These are phyloP conservation scores for Limonium bicolor DNA, from an alignment of 148 eudicot genomes.

Conservation along the genomic window DNA sequence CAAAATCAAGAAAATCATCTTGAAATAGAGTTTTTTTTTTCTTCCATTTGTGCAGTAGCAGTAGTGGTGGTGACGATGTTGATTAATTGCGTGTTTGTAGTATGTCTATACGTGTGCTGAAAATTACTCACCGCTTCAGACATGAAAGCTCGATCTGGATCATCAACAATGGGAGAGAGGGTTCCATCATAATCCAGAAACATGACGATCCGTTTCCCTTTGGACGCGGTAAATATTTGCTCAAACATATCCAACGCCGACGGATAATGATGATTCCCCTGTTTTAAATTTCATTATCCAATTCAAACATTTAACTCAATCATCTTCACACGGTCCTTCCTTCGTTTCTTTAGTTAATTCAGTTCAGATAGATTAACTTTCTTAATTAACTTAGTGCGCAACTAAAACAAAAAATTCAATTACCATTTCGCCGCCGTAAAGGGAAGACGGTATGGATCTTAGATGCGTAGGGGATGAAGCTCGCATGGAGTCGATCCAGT, in stretches of 20 bases:
- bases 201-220: conserved; percentile 4
- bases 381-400: too few species aligned
- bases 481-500: conserved; percentile 10
- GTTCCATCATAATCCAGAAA: conserved; percentile 2
- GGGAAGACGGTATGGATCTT: background rate
- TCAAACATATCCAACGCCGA: conserved; percentile 5
- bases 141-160: conserved; percentile 6
- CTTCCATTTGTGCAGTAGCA: too few species aligned
- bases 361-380: too few species aligned
- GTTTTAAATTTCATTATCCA: background rate
- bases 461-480: conserved; percentile 10
- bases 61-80: too few species aligned
- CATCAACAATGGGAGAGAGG: conserved; percentile 2
- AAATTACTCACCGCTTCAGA: background rate
- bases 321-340: too few species aligned
- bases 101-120: too few species aligned
- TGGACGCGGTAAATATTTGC: background rate
- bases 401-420: background rate
- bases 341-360: too few species aligned
- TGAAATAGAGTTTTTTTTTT: too few species aligned
- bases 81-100: too few species aligned
- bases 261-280: background rate
- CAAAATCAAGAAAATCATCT: background rate
- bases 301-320: background rate
- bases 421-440: background rate